Base-by-base conservation (phyloP, 2,329 filamentous ascomycete species). In the Claviceps humidiphila region DNA sequence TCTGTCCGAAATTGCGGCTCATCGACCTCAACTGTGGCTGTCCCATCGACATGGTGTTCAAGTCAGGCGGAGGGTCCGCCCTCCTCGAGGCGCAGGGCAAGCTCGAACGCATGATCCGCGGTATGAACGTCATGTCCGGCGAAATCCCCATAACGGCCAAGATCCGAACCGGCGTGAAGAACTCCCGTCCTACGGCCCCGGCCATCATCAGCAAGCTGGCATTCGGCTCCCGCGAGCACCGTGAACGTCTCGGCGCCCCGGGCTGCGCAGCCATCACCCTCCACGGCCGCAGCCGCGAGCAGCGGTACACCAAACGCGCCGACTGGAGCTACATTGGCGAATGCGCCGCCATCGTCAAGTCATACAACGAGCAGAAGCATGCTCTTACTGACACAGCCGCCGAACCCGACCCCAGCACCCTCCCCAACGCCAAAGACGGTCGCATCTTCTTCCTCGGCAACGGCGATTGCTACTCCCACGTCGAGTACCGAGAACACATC, bases 21-120 rank as follows among this genome's bases (percentile, higher is more conserved):
- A 87, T 98, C 58, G 93, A 98, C 63, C 74, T 98, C 59, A 98
- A 98, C 73, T 97, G 91, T 61, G 93, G 93, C 45, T 98, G 93
- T 64, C 93, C 93, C 4, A 96, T 98, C 63, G 93, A 98, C 64
- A 80, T 96, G 60, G 84, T 98, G 50, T 97, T 82, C 74, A 83
- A 89, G 60, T 78, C 85, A 46, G 93, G 93, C 49, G 89, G 87
- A 42, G 93, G 93, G 4, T 95, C 91, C 20, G 91, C 88, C 1
- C 79, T 98, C 16, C 81, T 98, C n/a, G 93, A 98, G 61, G 77
- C 84, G 51, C 87, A 81, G 34, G 82, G 82, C 53, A 97, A 96
- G 69, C 73, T 98, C 49, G 90, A 96, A 68, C 91, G 91, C 68
- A 97, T 96, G 70, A 77, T 98, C 44, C 81, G 90, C 57, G 93